Evolutionary conservation across 495 filamentous ascomycete species (phyloP).

Genomic region (Tuber borchii): DNA sequence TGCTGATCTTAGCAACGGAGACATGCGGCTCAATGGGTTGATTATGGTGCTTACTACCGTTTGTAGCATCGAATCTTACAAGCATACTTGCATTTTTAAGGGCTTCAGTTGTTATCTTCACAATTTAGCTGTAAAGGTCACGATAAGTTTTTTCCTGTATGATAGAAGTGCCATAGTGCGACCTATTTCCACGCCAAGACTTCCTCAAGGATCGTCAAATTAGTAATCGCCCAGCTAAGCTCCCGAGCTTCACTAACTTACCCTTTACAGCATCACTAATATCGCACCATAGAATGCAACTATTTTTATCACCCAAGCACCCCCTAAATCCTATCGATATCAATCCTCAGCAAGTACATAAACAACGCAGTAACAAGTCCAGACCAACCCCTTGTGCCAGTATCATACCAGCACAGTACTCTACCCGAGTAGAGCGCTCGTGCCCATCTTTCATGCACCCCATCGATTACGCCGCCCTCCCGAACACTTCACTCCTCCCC

Average conservation of each 20-base stretch:
- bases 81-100: not conserved
- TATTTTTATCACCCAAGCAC: slow-evolving; percentile 2
- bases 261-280: not conserved
- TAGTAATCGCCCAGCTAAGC: not conserved
- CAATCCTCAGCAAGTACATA: not conserved
- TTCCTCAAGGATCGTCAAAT: not conserved
- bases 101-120: not conserved
- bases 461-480: not conserved
- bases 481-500: not conserved
- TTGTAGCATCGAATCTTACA: not conserved
- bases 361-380: not conserved
- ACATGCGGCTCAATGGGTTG: not conserved
- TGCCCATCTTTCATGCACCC: not conserved
- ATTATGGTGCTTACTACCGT: not conserved
- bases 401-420: too few relatives aligned
- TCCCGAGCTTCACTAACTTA: not conserved
- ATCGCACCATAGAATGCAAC: not conserved
- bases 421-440: not conserved
- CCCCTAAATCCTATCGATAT: not conserved
- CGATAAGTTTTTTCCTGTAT: not conserved
- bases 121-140: not conserved
- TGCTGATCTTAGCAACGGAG: not conserved
- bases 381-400: not conserved
- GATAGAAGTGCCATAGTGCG: not conserved
- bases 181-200: not conserved